These are phyloP conservation scores for Pseudonitzschia pungens DNA, from an alignment of 108 stramenopile genomes.

Conservation along the genomic window DNA sequence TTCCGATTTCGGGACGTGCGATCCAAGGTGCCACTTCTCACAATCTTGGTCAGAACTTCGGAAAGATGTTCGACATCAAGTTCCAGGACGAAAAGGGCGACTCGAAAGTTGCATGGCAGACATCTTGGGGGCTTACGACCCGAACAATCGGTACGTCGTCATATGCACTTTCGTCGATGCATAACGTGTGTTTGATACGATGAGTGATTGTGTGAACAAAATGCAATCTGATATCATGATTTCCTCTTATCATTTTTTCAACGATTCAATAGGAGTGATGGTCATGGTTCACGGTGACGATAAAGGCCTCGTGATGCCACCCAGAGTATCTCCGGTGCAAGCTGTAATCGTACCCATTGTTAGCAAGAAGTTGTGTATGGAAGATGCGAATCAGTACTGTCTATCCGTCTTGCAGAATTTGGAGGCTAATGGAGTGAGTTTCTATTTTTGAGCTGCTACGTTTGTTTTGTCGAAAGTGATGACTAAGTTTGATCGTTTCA, in stretches of 20 bases:
- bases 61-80: conserved; percentile 98
- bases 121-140: conserved; percentile 98
- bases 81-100: conserved; percentile 95
- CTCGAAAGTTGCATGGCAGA: conserved; percentile 92
- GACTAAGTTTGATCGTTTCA: neutral
- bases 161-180: neutral
- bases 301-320: conserved; percentile 97
- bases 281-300: conserved; percentile 99
- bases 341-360: conserved; percentile 96
- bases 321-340: conserved; percentile 94
- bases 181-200: no score
- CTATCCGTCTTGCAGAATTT: conserved; percentile 64
- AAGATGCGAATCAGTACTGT: conserved; percentile 70
- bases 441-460: neutral
- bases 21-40: conserved; percentile 99
- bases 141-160: conserved; percentile 70
- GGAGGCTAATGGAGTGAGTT: conserved; percentile 56
- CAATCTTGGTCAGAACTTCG: conserved; percentile 99
- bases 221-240: no score
- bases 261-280: conserved; percentile 79
- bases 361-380: conserved; percentile 79
- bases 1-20: conserved; percentile 95
- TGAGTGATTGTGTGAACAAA: no score
- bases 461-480: conserved; percentile 4
- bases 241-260: neutral